A percentile compares a stretch with the other conserved stretches of the same genome.
phyloP scores from a whole-genome alignment of 306 rosid genomes.

The Carpinus viminea region DNA sequence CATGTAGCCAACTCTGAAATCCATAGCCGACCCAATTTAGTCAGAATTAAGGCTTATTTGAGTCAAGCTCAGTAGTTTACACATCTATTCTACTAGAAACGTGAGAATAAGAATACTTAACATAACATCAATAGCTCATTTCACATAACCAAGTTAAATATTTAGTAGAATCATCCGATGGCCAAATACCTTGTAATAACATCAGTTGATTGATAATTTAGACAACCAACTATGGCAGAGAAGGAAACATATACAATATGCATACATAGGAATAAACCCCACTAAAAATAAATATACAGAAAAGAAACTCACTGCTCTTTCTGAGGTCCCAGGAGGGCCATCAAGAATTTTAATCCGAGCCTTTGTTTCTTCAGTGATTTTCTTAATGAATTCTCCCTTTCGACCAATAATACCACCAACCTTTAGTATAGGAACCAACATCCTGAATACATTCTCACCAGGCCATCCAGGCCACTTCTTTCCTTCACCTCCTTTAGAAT shows the following conservation, averaged over 20 bases:
- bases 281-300: conserved; percentile 1
- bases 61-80: neutral
- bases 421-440: conserved; percentile 90
- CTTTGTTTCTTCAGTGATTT: conserved; percentile 89
- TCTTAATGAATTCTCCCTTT: conserved; percentile 92
- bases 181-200: neutral
- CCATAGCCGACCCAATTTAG: neutral
- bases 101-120: neutral
- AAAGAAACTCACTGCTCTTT: conserved; percentile 89
- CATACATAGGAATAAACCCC: neutral
- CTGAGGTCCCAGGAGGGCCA: conserved; percentile 92
- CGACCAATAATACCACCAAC: conserved; percentile 99
- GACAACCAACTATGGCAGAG: neutral
- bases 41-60: neutral
- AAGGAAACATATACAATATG: neutral
- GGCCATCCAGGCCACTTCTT: conserved; percentile 99
- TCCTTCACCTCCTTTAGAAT: conserved; percentile 48
- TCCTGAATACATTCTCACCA: conserved; percentile 92
- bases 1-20: too few relatives aligned
- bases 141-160: neutral
- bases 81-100: neutral
- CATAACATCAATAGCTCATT: neutral
- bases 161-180: neutral
- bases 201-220: neutral
- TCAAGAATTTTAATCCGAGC: conserved; percentile 94